These are phyloP conservation scores for Fulvia fulva DNA, from an alignment of 2,329 filamentous ascomycete species.

Conservation along the genomic window DNA sequence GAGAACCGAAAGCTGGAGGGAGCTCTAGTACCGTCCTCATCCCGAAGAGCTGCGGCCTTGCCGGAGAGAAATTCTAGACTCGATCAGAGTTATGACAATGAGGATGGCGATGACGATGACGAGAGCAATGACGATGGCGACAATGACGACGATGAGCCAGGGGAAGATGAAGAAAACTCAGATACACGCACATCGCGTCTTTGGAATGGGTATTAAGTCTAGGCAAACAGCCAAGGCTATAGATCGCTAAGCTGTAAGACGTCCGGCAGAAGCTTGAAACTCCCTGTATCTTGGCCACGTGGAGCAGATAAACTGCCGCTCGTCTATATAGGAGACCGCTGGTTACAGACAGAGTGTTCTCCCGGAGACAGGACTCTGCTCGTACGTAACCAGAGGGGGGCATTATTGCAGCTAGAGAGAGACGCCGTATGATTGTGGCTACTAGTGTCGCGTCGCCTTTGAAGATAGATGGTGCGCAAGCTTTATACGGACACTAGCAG, in stretches of 20 bases:
- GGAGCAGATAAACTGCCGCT: neutral
- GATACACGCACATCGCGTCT: neutral
- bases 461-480: no score
- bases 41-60: neutral
- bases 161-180: neutral
- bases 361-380: neutral
- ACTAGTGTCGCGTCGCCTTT: no score
- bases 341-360: neutral
- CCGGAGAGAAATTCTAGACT: neutral
- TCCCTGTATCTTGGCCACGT: neutral
- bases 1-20: neutral
- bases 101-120: neutral
- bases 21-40: neutral
- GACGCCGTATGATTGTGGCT: no score
- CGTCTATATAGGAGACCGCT: neutral
- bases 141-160: neutral
- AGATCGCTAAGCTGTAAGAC: neutral
- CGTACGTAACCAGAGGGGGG: neutral
- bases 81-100: neutral
- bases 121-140: neutral
- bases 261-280: neutral
- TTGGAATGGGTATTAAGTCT: neutral
- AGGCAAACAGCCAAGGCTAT: neutral
- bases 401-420: neutral
- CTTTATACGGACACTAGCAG: no score